phyloP scores from a whole-genome alignment of 345 rosid genomes.

The Linum lewisii region DNA sequence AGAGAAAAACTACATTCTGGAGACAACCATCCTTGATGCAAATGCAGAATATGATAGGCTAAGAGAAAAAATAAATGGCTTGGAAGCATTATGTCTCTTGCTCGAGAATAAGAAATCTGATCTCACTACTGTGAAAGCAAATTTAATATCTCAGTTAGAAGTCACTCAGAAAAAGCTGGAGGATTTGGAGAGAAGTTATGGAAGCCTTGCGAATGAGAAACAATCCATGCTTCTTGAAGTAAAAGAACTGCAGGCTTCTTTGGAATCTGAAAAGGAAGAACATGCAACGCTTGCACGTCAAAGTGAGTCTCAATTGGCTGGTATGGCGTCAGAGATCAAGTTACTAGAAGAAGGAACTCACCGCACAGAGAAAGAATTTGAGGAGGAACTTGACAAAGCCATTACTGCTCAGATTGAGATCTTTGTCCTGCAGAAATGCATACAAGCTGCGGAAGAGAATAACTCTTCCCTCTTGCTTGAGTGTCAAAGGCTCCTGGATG shows the following conservation, averaged over 20 bases:
- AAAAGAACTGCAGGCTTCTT: conserved; percentile 34
- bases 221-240: conserved; percentile 41
- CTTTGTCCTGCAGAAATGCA: conserved; percentile 54
- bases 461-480: conserved; percentile 43
- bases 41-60: conserved; percentile 62
- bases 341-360: conserved; percentile 46
- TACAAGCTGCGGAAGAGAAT: conserved; percentile 53
- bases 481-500: conserved; percentile 42
- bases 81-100: conserved; percentile 49
- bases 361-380: conserved; percentile 48
- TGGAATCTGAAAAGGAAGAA: conserved; percentile 46
- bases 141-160: conserved; percentile 32
- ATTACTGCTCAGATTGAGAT: conserved; percentile 49
- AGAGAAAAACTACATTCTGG: conserved; percentile 55
- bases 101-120: conserved; percentile 56
- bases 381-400: conserved; percentile 57
- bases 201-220: conserved; percentile 50
- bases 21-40: conserved; percentile 61
- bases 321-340: conserved; percentile 21
- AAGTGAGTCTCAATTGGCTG: conserved; percentile 17
- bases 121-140: conserved; percentile 39
- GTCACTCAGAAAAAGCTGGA: conserved; percentile 13
- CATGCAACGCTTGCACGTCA: conserved; percentile 35
- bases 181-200: conserved; percentile 45
- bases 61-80: conserved; percentile 40